Evolutionary conservation across 1,284 basidiomycete species (phyloP).

Genomic region (Chalciporus piperatoides): DNA sequence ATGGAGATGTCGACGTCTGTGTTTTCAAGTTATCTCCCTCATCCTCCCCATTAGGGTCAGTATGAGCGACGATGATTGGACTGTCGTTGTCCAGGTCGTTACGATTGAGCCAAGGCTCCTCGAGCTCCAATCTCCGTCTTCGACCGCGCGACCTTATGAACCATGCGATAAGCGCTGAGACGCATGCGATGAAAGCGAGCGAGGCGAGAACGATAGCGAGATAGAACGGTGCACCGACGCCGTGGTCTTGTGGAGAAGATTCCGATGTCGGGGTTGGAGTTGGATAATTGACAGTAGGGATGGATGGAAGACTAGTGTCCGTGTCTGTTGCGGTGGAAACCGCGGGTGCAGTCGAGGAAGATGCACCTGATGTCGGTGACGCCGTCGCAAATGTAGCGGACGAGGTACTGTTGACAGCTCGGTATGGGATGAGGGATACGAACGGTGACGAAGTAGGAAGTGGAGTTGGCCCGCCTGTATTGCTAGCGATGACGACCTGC

Average conservation of each 20-base stretch:
- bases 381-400: slow-evolving; percentile 7
- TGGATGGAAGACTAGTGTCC: slow-evolving; percentile 23
- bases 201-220: slow-evolving; percentile 32
- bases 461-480: slow-evolving; percentile 2
- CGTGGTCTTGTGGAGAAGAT: slow-evolving; percentile 20
- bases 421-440: slow-evolving; percentile 16
- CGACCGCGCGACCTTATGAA: slow-evolving; percentile 29
- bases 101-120: slow-evolving; percentile 26
- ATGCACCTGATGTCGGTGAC: not conserved
- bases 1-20: slow-evolving; percentile 9
- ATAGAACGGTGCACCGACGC: slow-evolving; percentile 32
- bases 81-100: slow-evolving; percentile 2
- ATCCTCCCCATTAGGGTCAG: slow-evolving; percentile 3
- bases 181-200: slow-evolving; percentile 28
- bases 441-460: slow-evolving; percentile 6
- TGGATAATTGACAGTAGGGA: slow-evolving; percentile 24
- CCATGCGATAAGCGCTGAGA: slow-evolving; percentile 31
- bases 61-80: not conserved
- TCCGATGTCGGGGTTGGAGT: slow-evolving; percentile 22
- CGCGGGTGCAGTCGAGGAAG: slow-evolving; percentile 3
- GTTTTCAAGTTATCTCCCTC: not conserved
- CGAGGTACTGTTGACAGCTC: slow-evolving; percentile 11
- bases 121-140: slow-evolving; percentile 13
- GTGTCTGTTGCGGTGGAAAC: slow-evolving; percentile 7
- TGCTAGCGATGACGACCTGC: slow-evolving; percentile 13